Evolutionary conservation across 768 basidiomycete genomes (phyloP), one percentile per base, ranked within the genome.

Genomic region (Tulasnella sp.): DNA sequence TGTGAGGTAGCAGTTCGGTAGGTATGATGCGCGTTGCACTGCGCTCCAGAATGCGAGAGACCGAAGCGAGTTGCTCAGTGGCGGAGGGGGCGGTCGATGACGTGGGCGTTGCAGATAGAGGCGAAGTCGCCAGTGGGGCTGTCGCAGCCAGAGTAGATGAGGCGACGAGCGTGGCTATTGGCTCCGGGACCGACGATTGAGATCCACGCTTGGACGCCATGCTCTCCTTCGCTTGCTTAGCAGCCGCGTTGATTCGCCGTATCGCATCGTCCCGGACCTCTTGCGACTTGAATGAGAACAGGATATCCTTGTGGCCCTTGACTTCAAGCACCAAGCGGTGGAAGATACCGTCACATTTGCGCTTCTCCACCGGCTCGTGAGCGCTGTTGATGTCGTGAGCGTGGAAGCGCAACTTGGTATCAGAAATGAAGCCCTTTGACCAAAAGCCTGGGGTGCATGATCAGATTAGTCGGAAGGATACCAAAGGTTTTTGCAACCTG

Each of bases 251-350:
- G 70, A 85, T 78, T 42, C 79, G 80, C 17, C 77, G 74, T 9
- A 84, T 76, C 3, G 82, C 85, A 71, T 87, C 83, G 68, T 86
- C 83, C 29, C 87, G 78, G 5, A 79, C 72, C 1, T 78, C 77
- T 17, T 76, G 74, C 0, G 79, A 80, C 75, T 80, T 82, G 78
- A 89, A 88, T 29, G 84, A 80, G 73, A 89, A 83, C n/a, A 78
- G 79, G 32, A 87, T 75, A 67, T 84, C 81, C 2, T 78, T 72
- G 63, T 83, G 83, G n/a, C 84, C 85, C 36, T 82, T 80, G 11
- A 87, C 79, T 64, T 83, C 79, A 12, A 88, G 75, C 6, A 80
- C 76, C 65, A 88, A 75, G 6, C 84, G 85, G 40, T 72, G 71
- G 64, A 64, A 72, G 3, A 34, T 1, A 34, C 36, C 37, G 32